A percentile compares a stretch with the other conserved stretches of the same genome.
Conservation (phyloP, 331 rosid species). For the Quercus phellos region DNA sequence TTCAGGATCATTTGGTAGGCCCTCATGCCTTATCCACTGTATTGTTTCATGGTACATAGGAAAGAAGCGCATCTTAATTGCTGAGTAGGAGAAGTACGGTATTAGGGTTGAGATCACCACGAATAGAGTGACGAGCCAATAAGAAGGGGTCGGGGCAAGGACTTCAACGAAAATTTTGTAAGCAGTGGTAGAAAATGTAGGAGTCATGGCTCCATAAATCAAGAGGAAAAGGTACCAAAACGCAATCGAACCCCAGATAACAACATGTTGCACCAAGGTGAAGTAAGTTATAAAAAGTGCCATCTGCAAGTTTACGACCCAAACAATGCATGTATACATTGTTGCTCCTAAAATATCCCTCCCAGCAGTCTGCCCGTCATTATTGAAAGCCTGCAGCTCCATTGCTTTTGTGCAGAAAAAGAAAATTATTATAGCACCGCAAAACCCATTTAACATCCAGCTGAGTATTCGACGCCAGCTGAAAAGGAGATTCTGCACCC, state of each 20-base stretch:
- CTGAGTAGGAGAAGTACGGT: slow-evolving; percentile 62
- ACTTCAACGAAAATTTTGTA: slow-evolving; percentile 66
- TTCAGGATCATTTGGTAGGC: slow-evolving; percentile 57
- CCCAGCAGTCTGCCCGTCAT: slow-evolving; percentile 63
- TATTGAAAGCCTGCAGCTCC: slow-evolving; percentile 59
- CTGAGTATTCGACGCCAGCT: slow-evolving; percentile 77
- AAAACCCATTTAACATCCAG: slow-evolving; percentile 84
- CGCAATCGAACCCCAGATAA: slow-evolving; percentile 85
- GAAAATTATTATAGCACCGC: slow-evolving; percentile 67
- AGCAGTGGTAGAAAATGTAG: slow-evolving; percentile 51
- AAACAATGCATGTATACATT: slow-evolving; percentile 79
- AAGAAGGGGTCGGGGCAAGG: slow-evolving; percentile 72
- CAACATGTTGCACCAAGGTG: slow-evolving; percentile 82
- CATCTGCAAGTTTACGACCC: slow-evolving; percentile 94
- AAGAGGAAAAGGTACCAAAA: slow-evolving; percentile 79
- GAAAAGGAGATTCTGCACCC: slow-evolving; percentile 82
- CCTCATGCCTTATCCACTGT: slow-evolving; percentile 65
- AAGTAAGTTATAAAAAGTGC: slow-evolving; percentile 73
- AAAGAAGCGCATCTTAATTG: slow-evolving; percentile 68
- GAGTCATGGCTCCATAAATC: slow-evolving; percentile 63
- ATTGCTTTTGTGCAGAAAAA: slow-evolving; percentile 74
- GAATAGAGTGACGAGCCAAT: slow-evolving; percentile 61
- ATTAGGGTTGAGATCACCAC: slow-evolving; percentile 61
- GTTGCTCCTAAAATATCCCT: slow-evolving; percentile 76
- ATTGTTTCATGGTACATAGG: slow-evolving; percentile 67